These are phyloP conservation scores for Aethionema arabicum DNA, from an alignment of 345 rosid species.

Conservation along the genomic window DNA sequence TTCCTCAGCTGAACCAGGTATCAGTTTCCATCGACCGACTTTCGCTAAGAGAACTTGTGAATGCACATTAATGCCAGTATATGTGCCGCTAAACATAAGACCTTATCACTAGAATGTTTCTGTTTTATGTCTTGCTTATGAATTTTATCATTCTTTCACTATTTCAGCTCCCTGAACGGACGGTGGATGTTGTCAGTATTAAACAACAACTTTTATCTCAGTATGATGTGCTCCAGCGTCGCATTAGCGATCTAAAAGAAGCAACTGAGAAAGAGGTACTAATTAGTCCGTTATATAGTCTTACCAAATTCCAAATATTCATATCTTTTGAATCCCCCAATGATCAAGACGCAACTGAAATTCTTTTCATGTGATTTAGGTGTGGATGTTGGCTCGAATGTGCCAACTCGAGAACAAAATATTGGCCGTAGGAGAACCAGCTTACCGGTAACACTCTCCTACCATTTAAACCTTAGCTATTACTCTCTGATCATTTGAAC, in stretches of 20 bases:
- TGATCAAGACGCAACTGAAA: neutral
- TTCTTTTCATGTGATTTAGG: slow-evolving; percentile 44
- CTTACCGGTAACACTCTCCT: slow-evolving; percentile 65
- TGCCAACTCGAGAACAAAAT: slow-evolving; percentile 98
- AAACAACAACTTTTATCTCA: slow-evolving; percentile 88
- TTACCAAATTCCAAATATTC: neutral
- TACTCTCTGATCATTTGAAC: slow-evolving; percentile 22
- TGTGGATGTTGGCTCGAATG: slow-evolving; percentile 96
- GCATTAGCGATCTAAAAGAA: slow-evolving; percentile 76
- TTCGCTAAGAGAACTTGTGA: neutral
- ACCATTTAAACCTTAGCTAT: slow-evolving; percentile 21
- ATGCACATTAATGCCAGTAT: neutral
- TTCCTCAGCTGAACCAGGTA: slow-evolving; percentile 74
- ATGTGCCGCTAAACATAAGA: neutral
- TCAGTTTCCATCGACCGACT: neutral
- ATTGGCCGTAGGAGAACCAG: slow-evolving; percentile 86
- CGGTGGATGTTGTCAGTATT: slow-evolving; percentile 62
- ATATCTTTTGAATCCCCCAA: neutral
- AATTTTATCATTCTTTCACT: slow-evolving; percentile 18
- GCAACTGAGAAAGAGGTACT: slow-evolving; percentile 87
- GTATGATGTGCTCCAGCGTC: slow-evolving; percentile 80
- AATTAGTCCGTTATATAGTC: neutral
- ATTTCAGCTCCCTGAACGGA: slow-evolving; percentile 79
- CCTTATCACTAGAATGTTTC: neutral
- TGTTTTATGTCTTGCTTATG: slow-evolving; percentile 3